phyloP scores from a whole-genome alignment of 2,329 filamentous ascomycete species.

The Diaporthe nobilis region DNA sequence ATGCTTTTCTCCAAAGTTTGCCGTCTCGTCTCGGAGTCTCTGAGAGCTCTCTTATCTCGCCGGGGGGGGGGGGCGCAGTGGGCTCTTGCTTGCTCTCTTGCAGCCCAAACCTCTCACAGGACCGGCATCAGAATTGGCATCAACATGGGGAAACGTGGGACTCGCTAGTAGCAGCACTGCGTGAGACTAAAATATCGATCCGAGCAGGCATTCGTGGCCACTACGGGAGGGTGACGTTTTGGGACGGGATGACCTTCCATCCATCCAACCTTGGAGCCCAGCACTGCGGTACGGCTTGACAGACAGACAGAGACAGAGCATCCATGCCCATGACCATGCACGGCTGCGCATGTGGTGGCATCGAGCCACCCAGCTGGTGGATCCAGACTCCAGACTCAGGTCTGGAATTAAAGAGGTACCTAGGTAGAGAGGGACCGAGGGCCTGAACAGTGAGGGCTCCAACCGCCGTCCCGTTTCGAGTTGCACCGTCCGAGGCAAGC shows the following conservation, averaged over 20 bases:
- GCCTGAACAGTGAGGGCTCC: slow-evolving; percentile 14
- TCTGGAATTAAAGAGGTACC: background rate
- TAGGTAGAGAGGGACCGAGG: background rate
- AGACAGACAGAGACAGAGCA: background rate
- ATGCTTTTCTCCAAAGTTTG: slow-evolving; percentile 6
- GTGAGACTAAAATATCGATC: slow-evolving; percentile 23
- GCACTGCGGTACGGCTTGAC: slow-evolving; percentile 26
- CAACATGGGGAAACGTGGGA: slow-evolving; percentile 24
- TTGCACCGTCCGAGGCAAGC: background rate
- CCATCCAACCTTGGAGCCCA: slow-evolving; percentile 29
- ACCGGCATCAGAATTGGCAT: slow-evolving; percentile 18
- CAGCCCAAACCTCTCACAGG: slow-evolving; percentile 22
- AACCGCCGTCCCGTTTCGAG: slow-evolving; percentile 21
- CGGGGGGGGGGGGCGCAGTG: background rate
- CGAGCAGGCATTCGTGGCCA: slow-evolving; percentile 22
- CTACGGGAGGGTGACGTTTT: slow-evolving; percentile 9
- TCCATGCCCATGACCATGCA: slow-evolving; percentile 2
- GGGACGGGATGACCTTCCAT: slow-evolving; percentile 1
- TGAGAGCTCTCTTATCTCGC: slow-evolving; percentile 11
- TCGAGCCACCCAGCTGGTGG: background rate
- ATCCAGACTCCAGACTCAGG: slow-evolving; percentile 7
- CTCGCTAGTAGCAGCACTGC: slow-evolving; percentile 34
- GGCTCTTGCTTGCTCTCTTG: background rate
- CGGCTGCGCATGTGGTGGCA: background rate
- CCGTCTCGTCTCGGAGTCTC: slow-evolving; percentile 10